Base-by-base conservation (phyloP, 169 alveolate genomes). In the Hammondia hammondi region DNA sequence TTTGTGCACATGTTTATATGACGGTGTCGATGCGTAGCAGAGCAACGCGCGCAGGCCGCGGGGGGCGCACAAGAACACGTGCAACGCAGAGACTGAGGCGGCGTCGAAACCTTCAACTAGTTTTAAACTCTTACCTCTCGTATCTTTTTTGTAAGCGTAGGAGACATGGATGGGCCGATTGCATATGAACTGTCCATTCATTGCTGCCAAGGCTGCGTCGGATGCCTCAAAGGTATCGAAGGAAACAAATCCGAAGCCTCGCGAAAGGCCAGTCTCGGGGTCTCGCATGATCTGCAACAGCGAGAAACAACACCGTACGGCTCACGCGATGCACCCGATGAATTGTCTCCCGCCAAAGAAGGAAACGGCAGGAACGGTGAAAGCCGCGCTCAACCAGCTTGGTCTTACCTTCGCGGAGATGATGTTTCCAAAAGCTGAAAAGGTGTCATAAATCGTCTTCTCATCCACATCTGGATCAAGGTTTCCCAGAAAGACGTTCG, bases 401-500 rank as follows among this genome's bases (percentile, higher is more conserved):
- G 77, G 77, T 67, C 32, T 77, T 56, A 96, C 95, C 89, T 95
- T 97, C n/a, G 97, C 96, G 19, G 97, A 90, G 73, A 98, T 70
- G 37, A 99, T 97, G 93, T 97, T 98, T 19, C 99, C 99, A 97
- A 99, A 99, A 45, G 99, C 96, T 24, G 99, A 98, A 97, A 99
- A 99, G 29, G 99, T 99, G 96, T 99, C 99, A 91, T 98, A 94
- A 17, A 99, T 98, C 97, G 97, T 97, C 97, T 98, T 99, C 96
- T 99, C 99, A 94, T 99, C 99, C 45, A 99, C 99, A 81, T 99
- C 99, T 19, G 97, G 98, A 95, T 99, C 99, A 87, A 99, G 97
- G 96, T 99, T 99, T 77, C 99, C 99, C 29, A 99, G 98, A 97
- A 99, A 99, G 70, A 99, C 96, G 95, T 99, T 99, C 37, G 99